phyloP scores from a whole-genome alignment of 2,329 filamentous ascomycete species.

The Cladosporium halotolerans region DNA sequence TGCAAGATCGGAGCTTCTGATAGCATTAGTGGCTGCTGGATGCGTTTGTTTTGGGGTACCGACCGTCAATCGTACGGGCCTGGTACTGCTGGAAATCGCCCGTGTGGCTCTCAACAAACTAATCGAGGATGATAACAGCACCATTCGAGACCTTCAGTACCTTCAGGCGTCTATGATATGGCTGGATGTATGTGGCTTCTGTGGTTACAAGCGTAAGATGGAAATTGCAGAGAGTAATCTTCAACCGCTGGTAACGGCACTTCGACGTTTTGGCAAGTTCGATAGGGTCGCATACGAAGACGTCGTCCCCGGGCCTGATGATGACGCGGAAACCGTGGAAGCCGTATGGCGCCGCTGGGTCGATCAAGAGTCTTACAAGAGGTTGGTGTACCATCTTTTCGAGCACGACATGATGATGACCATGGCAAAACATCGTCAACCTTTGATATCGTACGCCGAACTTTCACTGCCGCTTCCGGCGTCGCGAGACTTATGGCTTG shows the following conservation, averaged over 20 bases:
- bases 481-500: slow-evolving; percentile 16
- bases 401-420: slow-evolving; percentile 20
- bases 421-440: slow-evolving; percentile 17
- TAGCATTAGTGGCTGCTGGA: slow-evolving; percentile 27
- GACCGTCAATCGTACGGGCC: slow-evolving; percentile 26
- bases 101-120: slow-evolving; percentile 25
- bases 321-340: slow-evolving; percentile 9
- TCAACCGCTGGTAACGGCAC: slow-evolving; percentile 18
- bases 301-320: slow-evolving; percentile 2
- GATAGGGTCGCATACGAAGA: slow-evolving; percentile 15
- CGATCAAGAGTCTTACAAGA: slow-evolving; percentile 16
- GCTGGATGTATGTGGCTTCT: slow-evolving; percentile 17
- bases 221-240: slow-evolving; percentile 18
- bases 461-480: slow-evolving; percentile 17
- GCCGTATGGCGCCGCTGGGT: slow-evolving; percentile 16
- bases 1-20: slow-evolving; percentile 24
- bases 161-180: slow-evolving; percentile 20
- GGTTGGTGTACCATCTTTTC: slow-evolving; percentile 19
- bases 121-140: slow-evolving; percentile 28
- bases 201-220: slow-evolving; percentile 17
- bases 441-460: slow-evolving; percentile 18
- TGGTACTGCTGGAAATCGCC: slow-evolving; percentile 28
- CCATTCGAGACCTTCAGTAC: slow-evolving; percentile 19
- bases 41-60: slow-evolving; percentile 31
- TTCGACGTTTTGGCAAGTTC: slow-evolving; percentile 18